A percentile compares a stretch with the other conserved stretches of the same genome.
Conservation (phyloP, 2,329 filamentous ascomycete species). For the Lachnellula subtilissima region DNA sequence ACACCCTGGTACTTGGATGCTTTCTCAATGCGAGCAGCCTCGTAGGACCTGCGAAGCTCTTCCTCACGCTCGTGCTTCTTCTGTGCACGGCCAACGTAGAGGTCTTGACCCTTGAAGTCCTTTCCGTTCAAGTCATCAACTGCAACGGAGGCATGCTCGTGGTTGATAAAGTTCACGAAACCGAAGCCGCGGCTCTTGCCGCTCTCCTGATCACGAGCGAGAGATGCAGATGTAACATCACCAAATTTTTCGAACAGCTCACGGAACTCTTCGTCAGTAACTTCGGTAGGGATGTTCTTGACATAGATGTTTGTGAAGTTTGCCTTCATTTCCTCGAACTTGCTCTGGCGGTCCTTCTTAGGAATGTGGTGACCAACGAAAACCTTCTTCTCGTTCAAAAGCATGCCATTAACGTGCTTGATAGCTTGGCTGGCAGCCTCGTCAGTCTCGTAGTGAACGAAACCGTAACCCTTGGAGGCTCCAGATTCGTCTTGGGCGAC, state of each 20-base stretch:
- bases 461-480: constrained; percentile 97
- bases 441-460: constrained; percentile 99
- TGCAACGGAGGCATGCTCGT: constrained; percentile 79
- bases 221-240: constrained; percentile 90
- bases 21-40: constrained; percentile 96
- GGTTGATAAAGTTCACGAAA: constrained; percentile 92
- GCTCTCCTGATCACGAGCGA: constrained; percentile 76
- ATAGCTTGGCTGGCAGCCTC: constrained; percentile 95
- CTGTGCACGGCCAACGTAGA: constrained; percentile 97
- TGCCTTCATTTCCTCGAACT: constrained; percentile 99
- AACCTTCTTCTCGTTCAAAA: constrained; percentile 99
- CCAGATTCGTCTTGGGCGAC: constrained; percentile 96
- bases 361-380: constrained; percentile 99
- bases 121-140: constrained; percentile 89
- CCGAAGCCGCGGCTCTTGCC: constrained; percentile 94
- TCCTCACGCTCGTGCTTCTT: constrained; percentile 99
- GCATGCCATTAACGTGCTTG: constrained; percentile 99
- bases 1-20: constrained; percentile 99
- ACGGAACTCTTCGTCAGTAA: constrained; percentile 90
- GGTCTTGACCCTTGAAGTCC: constrained; percentile 89
- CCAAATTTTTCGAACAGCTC: constrained; percentile 87
- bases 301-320: constrained; percentile 99
- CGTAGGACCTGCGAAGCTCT: constrained; percentile 97
- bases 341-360: constrained; percentile 99
- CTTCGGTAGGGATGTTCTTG: constrained; percentile 89